phyloP scores from a whole-genome alignment of 129 eudicot genomes.

The Daucus carota region DNA sequence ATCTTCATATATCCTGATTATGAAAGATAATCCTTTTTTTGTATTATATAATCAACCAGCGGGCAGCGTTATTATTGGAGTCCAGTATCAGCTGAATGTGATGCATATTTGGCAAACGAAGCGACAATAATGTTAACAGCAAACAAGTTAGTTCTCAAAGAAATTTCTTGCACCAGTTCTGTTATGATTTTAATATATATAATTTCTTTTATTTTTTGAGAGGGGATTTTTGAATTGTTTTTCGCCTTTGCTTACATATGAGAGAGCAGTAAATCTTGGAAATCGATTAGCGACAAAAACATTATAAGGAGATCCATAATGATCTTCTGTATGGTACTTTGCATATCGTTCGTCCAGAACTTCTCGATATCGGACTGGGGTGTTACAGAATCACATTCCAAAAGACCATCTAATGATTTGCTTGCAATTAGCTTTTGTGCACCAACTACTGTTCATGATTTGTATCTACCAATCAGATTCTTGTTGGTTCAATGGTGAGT shows the following conservation, averaged over 20 bases:
- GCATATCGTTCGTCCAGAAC: slow-evolving; percentile 64
- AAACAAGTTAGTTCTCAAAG: no score
- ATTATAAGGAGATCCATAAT: slow-evolving; percentile 85
- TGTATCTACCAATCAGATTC: slow-evolving; percentile 52
- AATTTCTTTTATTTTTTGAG: slow-evolving; percentile 1
- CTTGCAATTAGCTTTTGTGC: slow-evolving; percentile 76
- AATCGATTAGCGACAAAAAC: slow-evolving; percentile 79
- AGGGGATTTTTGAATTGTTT: slow-evolving; percentile 1
- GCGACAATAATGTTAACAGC: no score
- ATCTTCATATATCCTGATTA: no score
- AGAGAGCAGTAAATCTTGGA: slow-evolving; percentile 86
- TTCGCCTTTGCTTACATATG: slow-evolving; percentile 45
- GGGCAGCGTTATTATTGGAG: no score
- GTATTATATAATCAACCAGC: no score
- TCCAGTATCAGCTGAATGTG: no score
- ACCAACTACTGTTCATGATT: slow-evolving; percentile 45
- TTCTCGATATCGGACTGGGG: no score
- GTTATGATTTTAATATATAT: background rate
- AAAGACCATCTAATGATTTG: slow-evolving; percentile 36
- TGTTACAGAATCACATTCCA: slow-evolving; percentile 22
- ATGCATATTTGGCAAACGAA: no score
- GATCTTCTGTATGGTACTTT: slow-evolving; percentile 78
- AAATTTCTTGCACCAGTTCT: no score
- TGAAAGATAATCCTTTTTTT: no score
- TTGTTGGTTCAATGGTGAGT: slow-evolving; percentile 74